phyloP scores from a whole-genome alignment of 495 filamentous ascomycete genomes.

The Chaetomium tenue region DNA sequence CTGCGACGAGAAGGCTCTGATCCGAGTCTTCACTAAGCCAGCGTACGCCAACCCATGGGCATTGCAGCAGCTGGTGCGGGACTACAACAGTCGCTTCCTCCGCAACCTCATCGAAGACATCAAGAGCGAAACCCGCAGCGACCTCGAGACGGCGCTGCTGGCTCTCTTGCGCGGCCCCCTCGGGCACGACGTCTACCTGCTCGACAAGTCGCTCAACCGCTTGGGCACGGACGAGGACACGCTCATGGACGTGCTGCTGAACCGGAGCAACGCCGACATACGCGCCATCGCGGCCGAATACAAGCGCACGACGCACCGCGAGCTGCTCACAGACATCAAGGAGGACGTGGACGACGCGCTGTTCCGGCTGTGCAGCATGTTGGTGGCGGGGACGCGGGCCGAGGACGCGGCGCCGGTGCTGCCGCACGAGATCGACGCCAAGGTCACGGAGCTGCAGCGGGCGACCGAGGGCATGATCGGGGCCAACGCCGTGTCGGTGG shows the following conservation, averaged over 20 bases:
- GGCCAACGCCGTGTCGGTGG: conserved; percentile 7
- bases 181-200: neutral
- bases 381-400: conserved; percentile 7
- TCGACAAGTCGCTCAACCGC: conserved; percentile 16
- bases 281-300: conserved; percentile 11
- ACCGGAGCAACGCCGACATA: conserved; percentile 10
- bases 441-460: conserved; percentile 14
- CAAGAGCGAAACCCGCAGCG: conserved; percentile 13
- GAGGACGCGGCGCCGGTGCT: conserved; percentile 14
- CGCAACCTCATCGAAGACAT: conserved; percentile 12
- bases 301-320: neutral
- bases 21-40: conserved; percentile 1
- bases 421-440: conserved; percentile 10
- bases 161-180: conserved; percentile 8
- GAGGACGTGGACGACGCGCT: conserved; percentile 11
- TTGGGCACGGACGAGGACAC: conserved; percentile 15
- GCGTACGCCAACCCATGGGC: conserved; percentile 11
- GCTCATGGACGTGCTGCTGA: conserved; percentile 15
- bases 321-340: conserved; percentile 8
- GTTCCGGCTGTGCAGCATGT: conserved; percentile 15
- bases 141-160: conserved; percentile 7
- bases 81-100: conserved; percentile 14
- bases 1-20: conserved; percentile 16
- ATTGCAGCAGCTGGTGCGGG: conserved; percentile 3
- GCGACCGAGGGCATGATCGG: conserved; percentile 14